Conservation (phyloP, 129 eudicot species). For the Solidago caesia region DNA sequence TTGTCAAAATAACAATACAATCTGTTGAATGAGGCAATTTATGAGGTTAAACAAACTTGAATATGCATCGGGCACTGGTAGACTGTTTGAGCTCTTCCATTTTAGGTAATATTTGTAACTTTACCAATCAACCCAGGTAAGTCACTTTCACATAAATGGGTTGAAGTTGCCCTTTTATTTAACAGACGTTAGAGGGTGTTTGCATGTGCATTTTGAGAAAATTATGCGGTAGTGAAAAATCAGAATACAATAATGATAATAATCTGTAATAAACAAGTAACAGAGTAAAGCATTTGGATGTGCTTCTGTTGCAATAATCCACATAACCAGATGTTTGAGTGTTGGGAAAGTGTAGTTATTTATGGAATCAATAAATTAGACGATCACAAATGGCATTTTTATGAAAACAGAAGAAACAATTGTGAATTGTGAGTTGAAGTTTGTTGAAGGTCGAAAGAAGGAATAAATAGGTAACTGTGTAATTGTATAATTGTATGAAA, state of each 20-base stretch:
- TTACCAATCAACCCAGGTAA: background rate
- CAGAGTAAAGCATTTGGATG: background rate
- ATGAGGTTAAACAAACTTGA: background rate
- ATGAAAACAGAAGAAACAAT: too few species aligned
- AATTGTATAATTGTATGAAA: too few species aligned
- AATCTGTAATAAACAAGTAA: background rate
- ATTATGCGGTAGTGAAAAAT: too few species aligned
- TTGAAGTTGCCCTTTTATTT: background rate
- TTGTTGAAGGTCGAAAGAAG: background rate
- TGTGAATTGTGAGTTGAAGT: background rate
- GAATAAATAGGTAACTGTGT: background rate
- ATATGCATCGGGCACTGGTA: background rate
- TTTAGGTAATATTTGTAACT: background rate
- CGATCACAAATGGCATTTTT: too few species aligned
- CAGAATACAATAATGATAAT: background rate
- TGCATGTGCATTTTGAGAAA: background rate
- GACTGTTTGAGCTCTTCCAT: background rate
- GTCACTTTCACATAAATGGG: background rate
- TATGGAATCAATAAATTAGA: too few species aligned
- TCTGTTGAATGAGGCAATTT: background rate
- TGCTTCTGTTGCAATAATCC: background rate
- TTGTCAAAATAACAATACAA: background rate
- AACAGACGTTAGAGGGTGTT: background rate
- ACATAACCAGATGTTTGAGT: background rate
- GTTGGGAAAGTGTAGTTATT: too few species aligned